Percentiles rank a stretch among this genome's conserved stretches.
Evolutionary conservation across 352 stramenopile species (phyloP).

Genomic region (Pythium brassicae): DNA sequence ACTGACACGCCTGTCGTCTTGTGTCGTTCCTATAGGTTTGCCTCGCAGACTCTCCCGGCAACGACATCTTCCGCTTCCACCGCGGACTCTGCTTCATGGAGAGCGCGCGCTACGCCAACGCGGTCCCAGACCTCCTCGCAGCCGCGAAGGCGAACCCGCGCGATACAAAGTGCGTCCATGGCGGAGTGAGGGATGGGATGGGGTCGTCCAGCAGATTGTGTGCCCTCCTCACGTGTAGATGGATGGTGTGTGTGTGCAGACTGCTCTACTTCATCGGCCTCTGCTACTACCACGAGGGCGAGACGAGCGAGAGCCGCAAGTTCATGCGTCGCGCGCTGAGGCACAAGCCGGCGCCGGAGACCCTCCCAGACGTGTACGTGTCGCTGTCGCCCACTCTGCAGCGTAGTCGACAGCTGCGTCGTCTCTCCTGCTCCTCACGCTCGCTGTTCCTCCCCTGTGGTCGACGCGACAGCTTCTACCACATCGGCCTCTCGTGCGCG

Average conservation of each 20-base stretch:
- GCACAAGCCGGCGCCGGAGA: constrained; percentile 16
- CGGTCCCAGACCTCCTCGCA: constrained; percentile 49
- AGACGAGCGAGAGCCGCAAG: constrained; percentile 37
- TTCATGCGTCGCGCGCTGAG: constrained; percentile 43
- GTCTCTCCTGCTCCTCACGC: neutral
- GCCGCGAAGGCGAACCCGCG: constrained; percentile 23
- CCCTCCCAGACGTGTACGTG: constrained; percentile 62
- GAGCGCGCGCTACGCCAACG: constrained; percentile 36
- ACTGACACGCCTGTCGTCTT: too few relatives aligned
- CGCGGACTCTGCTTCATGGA: constrained; percentile 61
- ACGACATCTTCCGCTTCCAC: constrained; percentile 68
- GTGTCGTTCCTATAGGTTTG: constrained; percentile 41
- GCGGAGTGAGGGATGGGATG: too few relatives aligned
- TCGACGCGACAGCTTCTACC: constrained; percentile 46
- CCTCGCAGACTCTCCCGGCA: constrained; percentile 28
- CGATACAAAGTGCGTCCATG: constrained; percentile 28
- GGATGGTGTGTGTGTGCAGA: constrained; percentile 17
- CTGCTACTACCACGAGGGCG: constrained; percentile 52
- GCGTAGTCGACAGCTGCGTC: too few relatives aligned
- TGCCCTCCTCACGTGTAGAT: too few relatives aligned
- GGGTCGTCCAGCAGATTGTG: too few relatives aligned
- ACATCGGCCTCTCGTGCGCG: constrained; percentile 57
- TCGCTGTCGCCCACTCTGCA: neutral
- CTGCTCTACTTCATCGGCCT: constrained; percentile 63
- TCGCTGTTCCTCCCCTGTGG: neutral